Conservation (phyloP, 805 yeast species). For the Starmerella sp. region DNA sequence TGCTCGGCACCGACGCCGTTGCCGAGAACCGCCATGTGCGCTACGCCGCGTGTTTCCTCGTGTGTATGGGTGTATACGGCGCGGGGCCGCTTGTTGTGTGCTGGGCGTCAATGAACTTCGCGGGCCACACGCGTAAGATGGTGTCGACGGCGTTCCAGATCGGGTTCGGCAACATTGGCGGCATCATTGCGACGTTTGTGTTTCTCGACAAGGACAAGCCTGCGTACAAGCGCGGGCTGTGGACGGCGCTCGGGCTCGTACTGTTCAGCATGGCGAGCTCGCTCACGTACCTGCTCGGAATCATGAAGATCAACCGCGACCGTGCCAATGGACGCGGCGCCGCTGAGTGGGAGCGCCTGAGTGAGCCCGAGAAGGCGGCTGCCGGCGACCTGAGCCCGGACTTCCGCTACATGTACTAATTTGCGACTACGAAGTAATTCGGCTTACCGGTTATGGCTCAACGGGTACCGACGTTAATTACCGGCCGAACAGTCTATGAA, state of each 20-base stretch:
- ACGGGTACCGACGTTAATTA: no score
- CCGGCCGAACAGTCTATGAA: no score
- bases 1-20: conserved; percentile 35
- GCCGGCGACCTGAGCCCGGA: conserved; percentile 29
- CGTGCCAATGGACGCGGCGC: conserved; percentile 23
- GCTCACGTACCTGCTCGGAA: conserved; percentile 30
- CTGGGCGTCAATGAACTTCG: conserved; percentile 52
- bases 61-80: conserved; percentile 48
- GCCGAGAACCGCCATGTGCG: conserved; percentile 33
- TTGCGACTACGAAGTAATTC: no score
- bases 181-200: conserved; percentile 51
- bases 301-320: conserved; percentile 25
- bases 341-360: conserved; percentile 21
- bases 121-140: conserved; percentile 51
- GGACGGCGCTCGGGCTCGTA: conserved; percentile 40
- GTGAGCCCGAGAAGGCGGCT: conserved; percentile 18
- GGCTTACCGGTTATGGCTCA: no score
- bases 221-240: conserved; percentile 43
- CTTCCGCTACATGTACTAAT: conserved; percentile 26
- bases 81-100: conserved; percentile 60
- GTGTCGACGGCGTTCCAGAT: conserved; percentile 51
- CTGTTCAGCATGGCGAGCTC: conserved; percentile 34
- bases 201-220: conserved; percentile 50
- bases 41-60: conserved; percentile 53
- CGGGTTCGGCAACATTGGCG: conserved; percentile 67